Conservation (phyloP, 2,329 filamentous ascomycete genomes). For the Sporothrix sp. region DNA sequence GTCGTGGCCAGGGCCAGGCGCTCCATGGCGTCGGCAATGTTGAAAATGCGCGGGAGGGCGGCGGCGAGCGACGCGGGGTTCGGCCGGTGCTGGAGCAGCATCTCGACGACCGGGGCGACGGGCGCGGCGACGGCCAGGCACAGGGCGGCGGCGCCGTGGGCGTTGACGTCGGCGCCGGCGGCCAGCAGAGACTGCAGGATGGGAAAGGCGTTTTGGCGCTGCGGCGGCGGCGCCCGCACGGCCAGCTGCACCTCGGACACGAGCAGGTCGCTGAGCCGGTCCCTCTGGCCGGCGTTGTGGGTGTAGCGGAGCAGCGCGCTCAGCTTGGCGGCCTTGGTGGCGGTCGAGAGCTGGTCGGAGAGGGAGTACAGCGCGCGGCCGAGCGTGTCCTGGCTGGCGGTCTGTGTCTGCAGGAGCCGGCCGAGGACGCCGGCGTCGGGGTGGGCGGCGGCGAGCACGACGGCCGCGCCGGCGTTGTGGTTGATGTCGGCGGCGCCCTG, state of each 20-base stretch:
- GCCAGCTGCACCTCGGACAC: conserved; percentile 41
- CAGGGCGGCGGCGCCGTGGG: conserved; percentile 40
- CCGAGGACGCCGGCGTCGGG: conserved; percentile 40
- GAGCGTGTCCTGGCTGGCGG: conserved; percentile 35
- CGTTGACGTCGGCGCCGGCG: conserved; percentile 46
- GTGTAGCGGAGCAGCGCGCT: conserved; percentile 36
- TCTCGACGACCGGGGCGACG: conserved; percentile 36
- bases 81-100: conserved; percentile 36
- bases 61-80: conserved; percentile 35
- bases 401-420: conserved; percentile 36
- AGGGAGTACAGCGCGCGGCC: conserved; percentile 34
- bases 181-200: conserved; percentile 39
- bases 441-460: conserved; percentile 32
- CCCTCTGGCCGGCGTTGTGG: conserved; percentile 27
- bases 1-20: conserved; percentile 41
- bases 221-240: conserved; percentile 28
- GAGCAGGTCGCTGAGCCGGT: conserved; percentile 36
- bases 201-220: conserved; percentile 32
- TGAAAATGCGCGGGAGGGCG: conserved; percentile 43
- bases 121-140: conserved; percentile 40
- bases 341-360: conserved; percentile 33
- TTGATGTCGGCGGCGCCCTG: conserved; percentile 46
- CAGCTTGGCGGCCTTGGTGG: conserved; percentile 41
- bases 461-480: conserved; percentile 33
- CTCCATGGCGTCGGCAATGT: conserved; percentile 41